Evolutionary conservation across 139 green algal genomes (phyloP).

Genomic region (Marvania coccoides): DNA sequence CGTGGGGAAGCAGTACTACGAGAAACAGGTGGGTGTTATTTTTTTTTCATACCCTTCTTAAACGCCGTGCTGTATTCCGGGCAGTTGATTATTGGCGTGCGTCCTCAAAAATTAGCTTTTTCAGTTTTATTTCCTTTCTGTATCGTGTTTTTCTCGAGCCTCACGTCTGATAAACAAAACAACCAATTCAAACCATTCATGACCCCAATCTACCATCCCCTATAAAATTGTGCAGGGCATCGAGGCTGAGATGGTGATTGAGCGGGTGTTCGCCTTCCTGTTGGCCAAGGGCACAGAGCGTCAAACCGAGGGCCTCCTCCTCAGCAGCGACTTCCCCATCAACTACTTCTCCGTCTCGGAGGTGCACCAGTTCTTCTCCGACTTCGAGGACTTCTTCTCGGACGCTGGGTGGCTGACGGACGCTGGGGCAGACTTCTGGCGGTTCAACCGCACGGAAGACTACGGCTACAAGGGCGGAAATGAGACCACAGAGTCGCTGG

Average conservation of each 20-base stretch:
- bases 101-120: background rate
- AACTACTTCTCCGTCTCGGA: conserved; percentile 88
- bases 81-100: too few species aligned
- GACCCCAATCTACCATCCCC: background rate
- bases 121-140: background rate
- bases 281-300: conserved; percentile 36
- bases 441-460: conserved; percentile 66
- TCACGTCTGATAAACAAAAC: too few species aligned
- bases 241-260: conserved; percentile 38
- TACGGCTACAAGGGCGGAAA: conserved; percentile 43
- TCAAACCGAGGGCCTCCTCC: conserved; percentile 54
- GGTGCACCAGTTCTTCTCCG: conserved; percentile 71
- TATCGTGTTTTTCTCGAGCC: too few species aligned
- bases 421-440: conserved; percentile 41
- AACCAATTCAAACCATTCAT: too few species aligned
- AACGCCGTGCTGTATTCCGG: conserved; percentile 4
- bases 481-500: conserved; percentile 10
- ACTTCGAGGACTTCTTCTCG: conserved; percentile 31
- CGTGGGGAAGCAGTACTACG: conserved; percentile 63
- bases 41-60: too few species aligned
- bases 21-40: conserved; percentile 34
- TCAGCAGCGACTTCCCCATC: conserved; percentile 65
- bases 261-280: conserved; percentile 54
- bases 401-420: background rate
- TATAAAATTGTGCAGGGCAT: too few species aligned